Percentiles rank a stretch among this genome's conserved stretches.
Conservation (phyloP, 116 monocot genomes). For the Iris pallida region DNA sequence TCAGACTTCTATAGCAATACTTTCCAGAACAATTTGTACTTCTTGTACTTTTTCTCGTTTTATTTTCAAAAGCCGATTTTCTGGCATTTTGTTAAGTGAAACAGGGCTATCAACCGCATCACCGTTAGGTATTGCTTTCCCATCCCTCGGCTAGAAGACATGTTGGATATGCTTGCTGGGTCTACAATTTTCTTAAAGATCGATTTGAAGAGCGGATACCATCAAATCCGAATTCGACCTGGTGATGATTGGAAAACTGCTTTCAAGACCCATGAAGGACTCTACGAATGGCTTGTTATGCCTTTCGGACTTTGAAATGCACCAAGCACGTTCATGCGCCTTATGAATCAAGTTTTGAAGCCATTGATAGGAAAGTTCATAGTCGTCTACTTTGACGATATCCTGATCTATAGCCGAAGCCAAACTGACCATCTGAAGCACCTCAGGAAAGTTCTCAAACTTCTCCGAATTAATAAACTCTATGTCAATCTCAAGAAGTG, state of each 20-base stretch:
- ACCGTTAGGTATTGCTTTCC: background rate
- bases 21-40: too few relatives aligned
- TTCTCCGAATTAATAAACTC: background rate
- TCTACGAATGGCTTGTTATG: too few relatives aligned
- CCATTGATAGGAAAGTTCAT: background rate
- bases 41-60: too few relatives aligned
- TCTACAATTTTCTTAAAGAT: background rate
- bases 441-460: background rate
- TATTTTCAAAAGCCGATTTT: too few relatives aligned
- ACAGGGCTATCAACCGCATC: background rate
- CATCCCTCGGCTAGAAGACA: background rate
- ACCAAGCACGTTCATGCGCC: background rate
- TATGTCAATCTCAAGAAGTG: conserved; percentile 3
- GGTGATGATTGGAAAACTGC: too few relatives aligned
- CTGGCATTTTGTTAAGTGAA: too few relatives aligned
- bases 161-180: background rate
- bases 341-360: background rate
- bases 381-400: background rate
- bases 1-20: too few relatives aligned
- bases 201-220: too few relatives aligned
- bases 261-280: too few relatives aligned
- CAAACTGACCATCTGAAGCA: background rate
- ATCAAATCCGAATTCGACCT: too few relatives aligned
- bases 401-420: background rate
- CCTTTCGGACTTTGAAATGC: background rate